Evolutionary conservation across 805 yeast genomes (phyloP), one percentile per base, ranked within the genome.

Genomic region (Isabelozyma heimii): DNA sequence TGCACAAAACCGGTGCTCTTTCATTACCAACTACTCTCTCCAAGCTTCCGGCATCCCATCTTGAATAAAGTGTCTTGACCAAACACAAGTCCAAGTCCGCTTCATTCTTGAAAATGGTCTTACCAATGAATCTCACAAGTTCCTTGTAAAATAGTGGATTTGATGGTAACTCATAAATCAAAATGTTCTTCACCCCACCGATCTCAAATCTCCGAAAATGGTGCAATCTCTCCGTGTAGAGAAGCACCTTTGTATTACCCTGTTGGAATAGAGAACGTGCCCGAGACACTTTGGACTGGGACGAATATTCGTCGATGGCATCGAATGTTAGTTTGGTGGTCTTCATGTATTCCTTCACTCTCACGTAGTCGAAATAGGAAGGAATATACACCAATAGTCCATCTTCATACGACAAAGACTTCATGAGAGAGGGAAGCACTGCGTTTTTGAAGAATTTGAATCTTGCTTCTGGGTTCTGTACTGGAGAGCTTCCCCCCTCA

Each of bases 171-270:
- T 86, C 89, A 66, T 90, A 94, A 72, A 94, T 83, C 6, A 92
- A 65, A 14, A 94, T 77, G 48, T 84, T 87, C 61, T 87, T 85
- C 17, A 89, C 96, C 26, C 98, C 98, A 50, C 79, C 81, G 45
- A 94, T 75, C 49, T 88, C 91, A 65, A 80, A 91, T 46, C 98
- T 78, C 54, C 97, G 82, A 72, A 84, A 94, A 62, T 89, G 94
- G 66, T 94, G 98, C 63, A 92, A 73, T 76, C 99, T 85, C 60
- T 92, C 98, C 0, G 97, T 89, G 67, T 92, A 92, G n/a, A 94
- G 68, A 72, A 94, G 64, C 26, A 92, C 77, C 58, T 87, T 85
- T 28, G 74, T 70, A 48, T 84, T 77, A 2, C 80, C 80, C 40
- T 81, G 76, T 30, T 79, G 81, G 62, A 94, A 94, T 37, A 77